Conservation (phyloP, 2,329 filamentous ascomycete species). For the Colletotrichum sp. region DNA sequence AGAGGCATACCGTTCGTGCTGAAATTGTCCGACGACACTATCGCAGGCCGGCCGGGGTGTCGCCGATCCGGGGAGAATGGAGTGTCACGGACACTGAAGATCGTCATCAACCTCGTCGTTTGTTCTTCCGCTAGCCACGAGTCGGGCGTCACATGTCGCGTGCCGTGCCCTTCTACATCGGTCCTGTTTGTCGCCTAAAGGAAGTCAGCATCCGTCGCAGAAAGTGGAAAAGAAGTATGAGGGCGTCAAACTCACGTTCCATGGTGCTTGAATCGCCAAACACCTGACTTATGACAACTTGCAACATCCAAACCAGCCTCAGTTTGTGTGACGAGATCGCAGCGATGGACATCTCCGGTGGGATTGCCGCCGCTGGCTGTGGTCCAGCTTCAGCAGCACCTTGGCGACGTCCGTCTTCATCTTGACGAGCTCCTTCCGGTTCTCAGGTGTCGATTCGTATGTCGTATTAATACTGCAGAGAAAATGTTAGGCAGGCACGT, state of each 20-base stretch:
- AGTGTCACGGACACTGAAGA: neutral
- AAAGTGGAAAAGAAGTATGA: neutral
- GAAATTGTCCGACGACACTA: neutral
- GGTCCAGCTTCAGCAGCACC: neutral
- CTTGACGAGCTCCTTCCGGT: neutral
- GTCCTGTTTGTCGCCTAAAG: neutral
- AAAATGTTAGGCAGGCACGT: neutral
- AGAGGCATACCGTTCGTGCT: neutral
- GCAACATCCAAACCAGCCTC: neutral
- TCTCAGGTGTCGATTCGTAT: neutral
- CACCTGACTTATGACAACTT: neutral
- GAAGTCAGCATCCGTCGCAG: neutral
- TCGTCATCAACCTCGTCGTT: neutral
- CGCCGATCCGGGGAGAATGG: neutral
- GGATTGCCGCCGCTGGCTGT: neutral
- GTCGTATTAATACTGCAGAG: neutral
- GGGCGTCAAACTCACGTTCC: neutral
- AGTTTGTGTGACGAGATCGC: neutral
- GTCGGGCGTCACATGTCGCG: neutral
- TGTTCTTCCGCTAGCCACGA: neutral
- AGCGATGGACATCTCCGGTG: neutral
- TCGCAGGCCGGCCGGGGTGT: neutral
- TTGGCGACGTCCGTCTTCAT: neutral
- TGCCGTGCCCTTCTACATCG: neutral
- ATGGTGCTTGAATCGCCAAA: neutral